Percentiles rank a stretch among this genome's conserved stretches.
Conservation (phyloP, 2,329 filamentous ascomycete genomes). For the Alternaria sp. region DNA sequence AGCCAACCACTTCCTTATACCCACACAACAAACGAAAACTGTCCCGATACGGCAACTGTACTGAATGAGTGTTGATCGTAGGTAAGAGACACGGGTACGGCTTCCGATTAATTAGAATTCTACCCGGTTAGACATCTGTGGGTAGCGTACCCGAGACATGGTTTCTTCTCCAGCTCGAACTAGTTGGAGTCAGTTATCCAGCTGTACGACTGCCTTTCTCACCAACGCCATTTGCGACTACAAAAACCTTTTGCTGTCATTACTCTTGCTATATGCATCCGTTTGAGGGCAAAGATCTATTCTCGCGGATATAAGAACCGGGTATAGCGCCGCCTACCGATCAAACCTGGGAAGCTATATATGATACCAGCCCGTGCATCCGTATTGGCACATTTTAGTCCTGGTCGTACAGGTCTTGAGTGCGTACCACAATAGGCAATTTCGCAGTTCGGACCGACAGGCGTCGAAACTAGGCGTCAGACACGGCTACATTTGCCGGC, state of each 20-base stretch:
- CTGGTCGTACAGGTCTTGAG: neutral
- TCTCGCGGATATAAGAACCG: neutral
- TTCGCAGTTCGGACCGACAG: neutral
- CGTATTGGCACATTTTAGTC: neutral
- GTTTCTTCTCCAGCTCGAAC: neutral
- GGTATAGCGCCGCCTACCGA: neutral
- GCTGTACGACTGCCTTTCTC: neutral
- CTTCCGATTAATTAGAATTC: slow-evolving; percentile 3
- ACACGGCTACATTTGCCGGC: slow-evolving; percentile 6
- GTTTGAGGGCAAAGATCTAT: neutral
- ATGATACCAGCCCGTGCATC: neutral
- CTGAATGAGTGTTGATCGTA: slow-evolving; percentile 6
- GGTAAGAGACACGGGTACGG: slow-evolving; percentile 15
- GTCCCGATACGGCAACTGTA: slow-evolving; percentile 6
- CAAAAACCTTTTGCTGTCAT: neutral
- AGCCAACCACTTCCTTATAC: neutral
- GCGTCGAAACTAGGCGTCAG: slow-evolving; percentile 6
- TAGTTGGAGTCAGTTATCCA: neutral
- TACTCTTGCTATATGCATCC: neutral
- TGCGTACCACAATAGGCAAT: slow-evolving; percentile 4
- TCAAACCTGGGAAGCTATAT: neutral
- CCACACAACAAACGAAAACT: neutral
- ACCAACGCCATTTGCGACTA: neutral
- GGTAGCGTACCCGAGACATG: neutral
- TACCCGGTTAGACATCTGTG: neutral